Evolutionary conservation across 257 asterid genomes (phyloP).

Genomic region (Gardenia jasminoides): DNA sequence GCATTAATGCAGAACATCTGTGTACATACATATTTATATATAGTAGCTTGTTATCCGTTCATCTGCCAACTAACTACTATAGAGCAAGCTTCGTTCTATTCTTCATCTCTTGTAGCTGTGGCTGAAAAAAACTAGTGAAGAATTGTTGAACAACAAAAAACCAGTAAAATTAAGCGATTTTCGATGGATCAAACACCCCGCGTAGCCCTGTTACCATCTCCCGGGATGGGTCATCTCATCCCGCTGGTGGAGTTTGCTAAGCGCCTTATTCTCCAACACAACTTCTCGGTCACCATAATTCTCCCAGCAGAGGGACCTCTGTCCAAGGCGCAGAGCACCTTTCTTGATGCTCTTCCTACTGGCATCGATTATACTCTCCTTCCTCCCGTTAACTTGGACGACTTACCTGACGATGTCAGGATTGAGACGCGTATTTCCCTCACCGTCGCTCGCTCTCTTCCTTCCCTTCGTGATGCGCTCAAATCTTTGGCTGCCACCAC

Average conservation of each 20-base stretch:
- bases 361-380: constrained; percentile 40
- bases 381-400: constrained; percentile 50
- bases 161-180: not conserved
- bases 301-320: constrained; percentile 58
- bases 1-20: not conserved
- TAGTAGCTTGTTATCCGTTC: not conserved
- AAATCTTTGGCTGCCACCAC: constrained; percentile 12
- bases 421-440: constrained; percentile 60
- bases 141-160: not conserved
- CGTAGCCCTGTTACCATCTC: constrained; percentile 59
- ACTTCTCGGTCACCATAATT: constrained; percentile 49
- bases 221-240: constrained; percentile 90
- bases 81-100: not conserved
- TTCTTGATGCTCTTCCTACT: constrained; percentile 55
- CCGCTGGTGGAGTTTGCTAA: constrained; percentile 64
- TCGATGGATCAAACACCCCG: constrained; percentile 30
- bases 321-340: constrained; percentile 38
- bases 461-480: constrained; percentile 37
- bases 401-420: constrained; percentile 38
- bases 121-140: not conserved
- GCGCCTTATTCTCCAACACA: constrained; percentile 42
- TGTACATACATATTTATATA: not conserved
- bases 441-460: constrained; percentile 57
- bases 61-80: not conserved
- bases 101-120: not conserved